Conservation (phyloP, 2,329 filamentous ascomycete genomes). For the Atkinsonella texensis region DNA sequence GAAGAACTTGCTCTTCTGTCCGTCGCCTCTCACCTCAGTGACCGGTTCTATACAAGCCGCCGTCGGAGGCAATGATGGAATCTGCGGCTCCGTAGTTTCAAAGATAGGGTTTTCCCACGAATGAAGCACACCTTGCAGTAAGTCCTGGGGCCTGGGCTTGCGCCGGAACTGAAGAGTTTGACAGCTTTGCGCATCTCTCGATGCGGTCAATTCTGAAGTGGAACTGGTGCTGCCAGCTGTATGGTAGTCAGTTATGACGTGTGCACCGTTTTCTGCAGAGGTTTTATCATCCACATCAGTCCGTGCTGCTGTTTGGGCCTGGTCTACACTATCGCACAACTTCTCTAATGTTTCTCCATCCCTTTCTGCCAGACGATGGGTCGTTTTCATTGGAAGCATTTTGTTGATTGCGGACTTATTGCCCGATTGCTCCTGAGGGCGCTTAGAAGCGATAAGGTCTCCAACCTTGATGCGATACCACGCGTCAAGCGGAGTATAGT, state of each 20-base stretch:
- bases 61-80: conserved; percentile 28
- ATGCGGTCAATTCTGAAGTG: neutral
- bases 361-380: conserved; percentile 24
- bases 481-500: conserved; percentile 8
- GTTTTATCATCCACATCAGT: too few relatives aligned
- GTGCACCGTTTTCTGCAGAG: neutral
- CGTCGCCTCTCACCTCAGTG: conserved; percentile 2
- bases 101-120: conserved; percentile 73
- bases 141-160: conserved; percentile 24
- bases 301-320: neutral
- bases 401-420: neutral
- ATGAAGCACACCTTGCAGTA: conserved; percentile 49
- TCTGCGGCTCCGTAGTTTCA: conserved; percentile 29
- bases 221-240: neutral
- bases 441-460: conserved; percentile 6
- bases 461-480: conserved; percentile 27
- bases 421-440: neutral
- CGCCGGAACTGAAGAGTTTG: conserved; percentile 3
- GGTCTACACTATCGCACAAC: conserved; percentile 29
- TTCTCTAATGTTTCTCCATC: conserved; percentile 29
- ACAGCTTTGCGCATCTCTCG: neutral
- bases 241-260: neutral
- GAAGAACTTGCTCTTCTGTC: conserved; percentile 5
- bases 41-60: neutral
- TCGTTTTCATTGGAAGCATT: neutral